phyloP scores from a whole-genome alignment of 1,284 basidiomycete genomes.

The Stygiomarasmius scandens region DNA sequence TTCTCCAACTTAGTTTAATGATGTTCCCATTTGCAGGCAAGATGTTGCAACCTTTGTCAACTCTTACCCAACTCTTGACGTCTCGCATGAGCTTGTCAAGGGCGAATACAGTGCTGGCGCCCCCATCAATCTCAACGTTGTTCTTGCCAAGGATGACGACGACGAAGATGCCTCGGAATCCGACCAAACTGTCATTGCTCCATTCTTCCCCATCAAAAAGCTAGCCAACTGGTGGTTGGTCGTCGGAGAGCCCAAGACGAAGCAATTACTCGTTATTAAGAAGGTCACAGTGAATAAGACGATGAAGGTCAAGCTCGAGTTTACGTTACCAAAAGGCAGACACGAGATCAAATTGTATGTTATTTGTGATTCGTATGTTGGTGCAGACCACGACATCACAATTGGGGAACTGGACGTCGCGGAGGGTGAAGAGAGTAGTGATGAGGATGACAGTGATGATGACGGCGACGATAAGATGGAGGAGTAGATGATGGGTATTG shows the following conservation, averaged over 20 bases:
- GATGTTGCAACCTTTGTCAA: conserved; percentile 94
- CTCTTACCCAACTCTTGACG: conserved; percentile 91
- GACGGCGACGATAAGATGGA: conserved; percentile 57
- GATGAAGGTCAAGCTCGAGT: conserved; percentile 85
- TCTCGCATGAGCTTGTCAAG: conserved; percentile 80
- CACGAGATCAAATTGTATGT: conserved; percentile 88
- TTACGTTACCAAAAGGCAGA: conserved; percentile 82
- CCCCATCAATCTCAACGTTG: conserved; percentile 82
- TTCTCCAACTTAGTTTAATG: conserved; percentile 15
- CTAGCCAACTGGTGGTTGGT: conserved; percentile 98
- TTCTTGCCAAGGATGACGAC: conserved; percentile 82
- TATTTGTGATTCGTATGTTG: conserved; percentile 91
- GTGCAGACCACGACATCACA: conserved; percentile 89
- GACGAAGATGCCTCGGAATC: conserved; percentile 70
- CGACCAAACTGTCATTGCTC: conserved; percentile 85
- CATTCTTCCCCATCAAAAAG: conserved; percentile 91
- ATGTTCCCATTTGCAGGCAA: conserved; percentile 51
- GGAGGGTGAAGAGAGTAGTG: conserved; percentile 87
- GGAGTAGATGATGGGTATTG: conserved; percentile 27
- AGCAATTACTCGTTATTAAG: conserved; percentile 91
- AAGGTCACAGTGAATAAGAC: conserved; percentile 86
- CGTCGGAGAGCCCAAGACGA: conserved; percentile 77
- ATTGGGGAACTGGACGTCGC: conserved; percentile 81
- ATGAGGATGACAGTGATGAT: conserved; percentile 80
- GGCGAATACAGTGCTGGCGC: conserved; percentile 83